These are phyloP conservation scores for Dioscorea alata DNA, from an alignment of 106 monocot genomes.

Conservation along the genomic window DNA sequence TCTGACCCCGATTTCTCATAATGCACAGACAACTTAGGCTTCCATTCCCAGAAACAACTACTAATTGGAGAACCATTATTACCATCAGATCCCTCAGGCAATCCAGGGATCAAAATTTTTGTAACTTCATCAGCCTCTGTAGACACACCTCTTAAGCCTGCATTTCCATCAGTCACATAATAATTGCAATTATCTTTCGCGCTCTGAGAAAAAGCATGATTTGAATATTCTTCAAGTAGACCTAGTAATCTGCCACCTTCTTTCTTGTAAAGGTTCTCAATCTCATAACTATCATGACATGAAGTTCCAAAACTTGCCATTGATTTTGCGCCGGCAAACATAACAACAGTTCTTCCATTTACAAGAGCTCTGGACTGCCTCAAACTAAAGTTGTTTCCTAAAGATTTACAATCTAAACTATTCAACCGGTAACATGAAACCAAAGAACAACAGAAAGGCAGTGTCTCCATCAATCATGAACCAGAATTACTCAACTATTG, in stretches of 20 bases:
- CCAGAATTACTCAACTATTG: too few relatives aligned
- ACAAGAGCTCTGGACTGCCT: conserved; percentile 6
- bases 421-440: conserved; percentile 14
- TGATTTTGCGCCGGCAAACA: conserved; percentile 9
- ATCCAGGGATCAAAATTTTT: conserved; percentile 42
- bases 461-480: conserved; percentile 38
- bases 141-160: conserved; percentile 18
- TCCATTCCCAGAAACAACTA: conserved; percentile 83
- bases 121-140: conserved; percentile 21
- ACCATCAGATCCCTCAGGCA: conserved; percentile 36
- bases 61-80: conserved; percentile 34
- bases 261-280: conserved; percentile 15
- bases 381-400: conserved; percentile 7
- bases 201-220: background rate
- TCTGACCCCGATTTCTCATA: conserved; percentile 76
- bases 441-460: conserved; percentile 23
- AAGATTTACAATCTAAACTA: conserved; percentile 13
- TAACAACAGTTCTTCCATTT: conserved; percentile 11
- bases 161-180: conserved; percentile 29
- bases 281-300: conserved; percentile 2
- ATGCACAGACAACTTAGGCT: conserved; percentile 74
- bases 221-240: conserved; percentile 15
- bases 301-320: background rate
- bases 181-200: conserved; percentile 4
- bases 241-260: conserved; percentile 22